Base-by-base conservation (phyloP, 2,329 filamentous ascomycete genomes). In the Xylariales sp. region DNA sequence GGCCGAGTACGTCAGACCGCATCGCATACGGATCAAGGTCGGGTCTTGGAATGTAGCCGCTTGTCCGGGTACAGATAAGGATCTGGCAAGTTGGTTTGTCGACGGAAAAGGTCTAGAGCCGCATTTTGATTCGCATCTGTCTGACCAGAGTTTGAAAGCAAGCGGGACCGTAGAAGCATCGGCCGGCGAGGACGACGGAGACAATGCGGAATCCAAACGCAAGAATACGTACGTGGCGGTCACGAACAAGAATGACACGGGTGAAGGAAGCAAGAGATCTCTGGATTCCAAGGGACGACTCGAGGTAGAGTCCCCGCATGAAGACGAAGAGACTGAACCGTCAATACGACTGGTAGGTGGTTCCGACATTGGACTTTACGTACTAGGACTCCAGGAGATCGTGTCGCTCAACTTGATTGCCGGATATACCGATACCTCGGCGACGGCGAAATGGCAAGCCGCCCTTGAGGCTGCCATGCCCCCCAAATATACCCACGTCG, bases 31-130 rank as follows among this genome's bases (percentile, higher is more conserved):
- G 50, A 78, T 98, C 62, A 96, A 96, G 65, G 76, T 98, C 38
- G 93, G 91, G 31, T 85, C 87, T 0, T 98, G 93, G 93, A 98
- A 98, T 63, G 88, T 95, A 12, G 93, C 89, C 4, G 82, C 84
- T 1, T 82, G 86, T 49, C 80, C 86, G 10, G 88, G 86, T 18
- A 89, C 88, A 0, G 89, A 95, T 61, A 86, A 88, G 51, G 93
- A 97, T 58, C 68, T 98, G 4, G 85, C 80, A 6, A 80, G 78
- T 22, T 98, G 93, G 93, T 96, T 98, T 59, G 76, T 94, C 6
- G 72, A 81, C 9, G 86, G 84, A 12, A 78, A 85, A 54, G 87
- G 86, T 5, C 64, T 90, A 6, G 80, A 84, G 42, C 73, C 82
- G 36, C 66, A 69, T 10, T 62, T 91, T 34, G 78, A 84, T 45